These are phyloP conservation scores for Vaccinium myrtillus DNA, from an alignment of 148 eudicot genomes.

Conservation along the genomic window DNA sequence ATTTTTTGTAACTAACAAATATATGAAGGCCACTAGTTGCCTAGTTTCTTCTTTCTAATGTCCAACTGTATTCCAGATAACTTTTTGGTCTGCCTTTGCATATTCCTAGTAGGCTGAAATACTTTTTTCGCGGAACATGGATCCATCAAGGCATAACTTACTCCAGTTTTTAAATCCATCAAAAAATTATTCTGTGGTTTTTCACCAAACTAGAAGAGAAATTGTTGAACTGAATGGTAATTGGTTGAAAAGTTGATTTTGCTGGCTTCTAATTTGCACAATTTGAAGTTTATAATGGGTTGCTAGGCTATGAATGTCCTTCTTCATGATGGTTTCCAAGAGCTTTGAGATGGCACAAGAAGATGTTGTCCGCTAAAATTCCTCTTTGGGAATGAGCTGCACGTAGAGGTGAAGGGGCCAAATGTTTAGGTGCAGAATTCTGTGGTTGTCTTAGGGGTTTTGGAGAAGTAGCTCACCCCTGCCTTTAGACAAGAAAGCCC, in stretches of 20 bases:
- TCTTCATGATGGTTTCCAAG: conserved; percentile 7
- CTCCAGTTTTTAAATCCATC: not conserved
- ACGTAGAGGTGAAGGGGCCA: not conserved
- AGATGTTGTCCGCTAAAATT: not conserved
- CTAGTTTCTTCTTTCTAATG: conserved; percentile 3
- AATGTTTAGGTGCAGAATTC: not conserved
- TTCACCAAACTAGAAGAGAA: not conserved
- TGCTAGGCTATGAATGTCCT: not conserved
- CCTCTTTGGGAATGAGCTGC: not conserved
- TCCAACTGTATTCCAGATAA: not conserved
- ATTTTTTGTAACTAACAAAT: not conserved
- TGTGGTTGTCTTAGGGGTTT: not conserved
- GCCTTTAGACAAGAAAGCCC: no score
- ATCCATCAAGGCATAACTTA: not conserved
- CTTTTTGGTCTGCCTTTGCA: not conserved
- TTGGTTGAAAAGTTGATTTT: not conserved
- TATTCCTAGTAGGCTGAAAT: not conserved
- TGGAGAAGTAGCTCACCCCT: not conserved
- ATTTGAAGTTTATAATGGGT: not conserved
- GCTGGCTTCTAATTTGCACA: not conserved
- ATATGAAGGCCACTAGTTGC: not conserved
- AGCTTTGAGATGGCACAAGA: not conserved
- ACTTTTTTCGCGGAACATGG: not conserved
- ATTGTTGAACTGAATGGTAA: not conserved
- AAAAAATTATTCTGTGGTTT: not conserved